Conservation (phyloP, 1,284 basidiomycete species). For the Stereum hirsutum region DNA sequence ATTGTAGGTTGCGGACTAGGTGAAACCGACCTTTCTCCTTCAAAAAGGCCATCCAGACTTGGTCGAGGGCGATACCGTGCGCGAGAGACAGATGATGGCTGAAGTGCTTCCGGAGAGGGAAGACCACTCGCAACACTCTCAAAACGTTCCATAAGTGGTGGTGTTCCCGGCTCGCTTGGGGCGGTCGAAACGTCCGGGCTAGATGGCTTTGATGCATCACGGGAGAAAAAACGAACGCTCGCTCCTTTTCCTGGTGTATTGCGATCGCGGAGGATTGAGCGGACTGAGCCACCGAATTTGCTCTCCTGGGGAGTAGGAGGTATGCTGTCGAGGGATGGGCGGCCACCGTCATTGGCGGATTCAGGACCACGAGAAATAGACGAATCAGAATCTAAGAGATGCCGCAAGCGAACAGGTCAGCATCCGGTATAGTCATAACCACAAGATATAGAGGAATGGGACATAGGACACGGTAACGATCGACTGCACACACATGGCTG, state of each 20-base stretch:
- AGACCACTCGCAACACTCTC: slow-evolving; percentile 17
- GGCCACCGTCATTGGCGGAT: slow-evolving; percentile 7
- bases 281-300: slow-evolving; percentile 37
- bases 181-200: slow-evolving; percentile 52
- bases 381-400: slow-evolving; percentile 8
- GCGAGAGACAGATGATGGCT: no score
- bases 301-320: slow-evolving; percentile 16
- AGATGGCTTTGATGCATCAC: slow-evolving; percentile 52
- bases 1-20: slow-evolving; percentile 19
- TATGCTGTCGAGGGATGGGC: slow-evolving; percentile 11
- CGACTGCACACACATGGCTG: no score
- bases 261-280: slow-evolving; percentile 60
- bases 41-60: no score
- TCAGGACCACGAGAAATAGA: slow-evolving; percentile 16
- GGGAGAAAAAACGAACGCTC: slow-evolving; percentile 67
- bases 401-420: no score
- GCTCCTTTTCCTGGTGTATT: slow-evolving; percentile 67
- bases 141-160: slow-evolving; percentile 29
- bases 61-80: slow-evolving; percentile 11
- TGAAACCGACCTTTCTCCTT: slow-evolving; percentile 22
- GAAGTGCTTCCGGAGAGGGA: slow-evolving; percentile 8
- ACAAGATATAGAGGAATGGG: no score
- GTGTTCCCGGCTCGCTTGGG: slow-evolving; percentile 25
- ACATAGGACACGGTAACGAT: no score
- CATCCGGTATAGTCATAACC: no score